A percentile compares a stretch with the other conserved stretches of the same genome.
Evolutionary conservation across 2,329 filamentous ascomycete genomes (phyloP).

Genomic region (Xylariaceae sp.): DNA sequence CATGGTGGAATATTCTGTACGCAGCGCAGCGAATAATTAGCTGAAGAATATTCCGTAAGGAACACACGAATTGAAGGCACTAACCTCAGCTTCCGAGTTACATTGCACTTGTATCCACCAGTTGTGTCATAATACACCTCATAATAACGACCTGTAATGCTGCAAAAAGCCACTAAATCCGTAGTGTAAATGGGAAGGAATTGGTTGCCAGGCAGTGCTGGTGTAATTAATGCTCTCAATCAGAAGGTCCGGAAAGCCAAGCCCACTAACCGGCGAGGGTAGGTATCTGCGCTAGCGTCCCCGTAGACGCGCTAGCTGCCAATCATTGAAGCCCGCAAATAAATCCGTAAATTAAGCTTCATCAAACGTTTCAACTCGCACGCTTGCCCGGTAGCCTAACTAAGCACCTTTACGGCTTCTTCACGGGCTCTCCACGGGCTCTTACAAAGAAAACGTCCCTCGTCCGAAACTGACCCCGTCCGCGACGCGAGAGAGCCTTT

Average conservation of each 20-base stretch:
- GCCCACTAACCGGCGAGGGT: background rate
- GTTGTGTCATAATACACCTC: background rate
- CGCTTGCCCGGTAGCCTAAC: background rate
- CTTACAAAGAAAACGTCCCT: conserved; percentile 1
- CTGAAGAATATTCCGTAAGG: too few species aligned
- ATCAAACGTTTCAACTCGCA: background rate
- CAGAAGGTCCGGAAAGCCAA: background rate
- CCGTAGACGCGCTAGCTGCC: background rate
- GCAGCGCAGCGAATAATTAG: too few species aligned
- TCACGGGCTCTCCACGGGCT: too few species aligned
- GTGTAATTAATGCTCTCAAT: too few species aligned
- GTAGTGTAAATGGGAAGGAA: too few species aligned
- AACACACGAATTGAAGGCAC: too few species aligned
- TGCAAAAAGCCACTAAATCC: background rate
- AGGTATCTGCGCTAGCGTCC: background rate
- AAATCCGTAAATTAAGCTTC: background rate
- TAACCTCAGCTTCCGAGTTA: too few species aligned
- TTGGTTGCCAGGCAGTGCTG: too few species aligned
- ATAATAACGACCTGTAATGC: background rate
- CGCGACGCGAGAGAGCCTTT: background rate
- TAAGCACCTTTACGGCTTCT: background rate
- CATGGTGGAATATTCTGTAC: too few species aligned
- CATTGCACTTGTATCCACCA: background rate
- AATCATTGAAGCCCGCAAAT: background rate
- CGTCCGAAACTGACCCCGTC: background rate